Base-by-base conservation (phyloP, 345 rosid species). In the Excoecaria agallocha region DNA sequence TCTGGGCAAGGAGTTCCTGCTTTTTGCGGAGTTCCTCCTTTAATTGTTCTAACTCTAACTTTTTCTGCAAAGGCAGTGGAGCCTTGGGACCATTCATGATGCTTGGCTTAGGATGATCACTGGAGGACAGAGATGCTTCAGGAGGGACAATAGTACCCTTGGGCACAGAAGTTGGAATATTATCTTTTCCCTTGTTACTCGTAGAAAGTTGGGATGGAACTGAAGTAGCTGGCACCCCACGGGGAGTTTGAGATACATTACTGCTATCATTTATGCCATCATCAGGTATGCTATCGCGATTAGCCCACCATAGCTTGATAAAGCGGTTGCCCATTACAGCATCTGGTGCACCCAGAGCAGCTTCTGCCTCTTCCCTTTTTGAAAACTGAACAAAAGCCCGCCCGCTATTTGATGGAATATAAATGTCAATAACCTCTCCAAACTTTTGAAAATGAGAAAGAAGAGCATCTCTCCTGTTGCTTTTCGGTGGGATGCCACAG, bases 271-370 rank as follows among this genome's bases (percentile, higher is more conserved):
- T 79, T 56, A 77, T 48, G 60, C 85, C 87, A 77, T 83, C 90
- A 84, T 88, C 92, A 63, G 84, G 86, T 75, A 91, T 81, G 78
- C 83, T 91, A 84, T 95, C 99, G 51, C 98, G 89, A 81, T 95
- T 95, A 64, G 99, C 98, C 99, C 99, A 95, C 92, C 92, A 90
- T 67, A 95, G 87, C 84, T 88, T 95, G 84, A 95, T 90, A 83
- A 95, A 95, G 65, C 98, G 97, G 82, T 95, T 95, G 67, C 98
- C 99, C 99, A 95, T 95, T 66, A 95, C 97, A 79, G 98, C 99
- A 89, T 95, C 98, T 77, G 98, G 99, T 72, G 99, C 87, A 80
- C 75, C 85, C 63, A 95, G 85, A 76, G 98, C 99, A 82, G 98
- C 93, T 81, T 95, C 99, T 57, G 98, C 98, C 77, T 91, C 97